A percentile compares a stretch with the other conserved stretches of the same genome.
Conservation (phyloP, 78 protist genomes). For the Dictyostelium brefeldianum region DNA sequence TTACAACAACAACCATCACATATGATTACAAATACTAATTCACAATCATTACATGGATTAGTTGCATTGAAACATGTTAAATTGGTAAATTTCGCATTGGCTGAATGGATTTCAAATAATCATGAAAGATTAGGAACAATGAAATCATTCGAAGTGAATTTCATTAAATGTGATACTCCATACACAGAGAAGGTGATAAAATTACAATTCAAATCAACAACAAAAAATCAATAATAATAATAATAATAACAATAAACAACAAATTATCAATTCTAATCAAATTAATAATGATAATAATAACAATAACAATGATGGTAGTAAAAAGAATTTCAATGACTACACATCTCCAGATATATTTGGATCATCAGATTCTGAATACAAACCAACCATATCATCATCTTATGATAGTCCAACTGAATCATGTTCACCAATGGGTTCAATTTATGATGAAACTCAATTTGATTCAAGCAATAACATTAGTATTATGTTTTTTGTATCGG, state of each 20-base stretch:
- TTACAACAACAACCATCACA: neutral
- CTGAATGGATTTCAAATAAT: slow-evolving; percentile 72
- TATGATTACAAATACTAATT: neutral
- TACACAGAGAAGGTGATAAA: slow-evolving; percentile 40
- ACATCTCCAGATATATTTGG: slow-evolving; percentile 1
- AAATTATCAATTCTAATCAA: no score
- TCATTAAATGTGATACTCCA: slow-evolving; percentile 47
- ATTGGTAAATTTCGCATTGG: slow-evolving; percentile 46
- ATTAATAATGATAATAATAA: no score
- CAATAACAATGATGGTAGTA: no score
- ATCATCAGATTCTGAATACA: neutral
- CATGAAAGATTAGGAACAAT: slow-evolving; percentile 65
- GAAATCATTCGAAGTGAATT: slow-evolving; percentile 12
- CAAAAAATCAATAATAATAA: neutral
- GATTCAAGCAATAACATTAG: neutral
- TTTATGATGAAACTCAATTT: neutral
- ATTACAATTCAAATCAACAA: neutral
- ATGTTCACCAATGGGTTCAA: neutral
- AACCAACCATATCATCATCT: neutral
- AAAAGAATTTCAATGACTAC: no score
- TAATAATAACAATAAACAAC: no score
- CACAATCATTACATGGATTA: slow-evolving; percentile 54
- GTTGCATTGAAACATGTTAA: slow-evolving; percentile 63
- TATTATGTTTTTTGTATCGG: no score
- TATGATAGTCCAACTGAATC: slow-evolving; percentile 21